A percentile compares a stretch with the other conserved stretches of the same genome.
These are phyloP conservation scores for Kuraishia hungarica DNA, from an alignment of 805 yeast species.

Conservation along the genomic window DNA sequence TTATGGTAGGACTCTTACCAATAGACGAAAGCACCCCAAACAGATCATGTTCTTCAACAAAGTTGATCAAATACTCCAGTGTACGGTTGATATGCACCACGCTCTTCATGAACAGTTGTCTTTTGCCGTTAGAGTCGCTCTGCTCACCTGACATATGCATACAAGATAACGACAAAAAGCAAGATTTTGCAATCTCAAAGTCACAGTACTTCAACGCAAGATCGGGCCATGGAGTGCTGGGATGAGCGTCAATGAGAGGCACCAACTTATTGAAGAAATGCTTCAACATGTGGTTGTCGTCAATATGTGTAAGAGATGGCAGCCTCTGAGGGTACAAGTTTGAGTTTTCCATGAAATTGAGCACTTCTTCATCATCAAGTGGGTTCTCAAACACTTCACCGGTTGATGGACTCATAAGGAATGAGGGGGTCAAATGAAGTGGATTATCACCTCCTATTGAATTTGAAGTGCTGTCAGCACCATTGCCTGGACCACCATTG, in stretches of 20 bases:
- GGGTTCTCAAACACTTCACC: background rate
- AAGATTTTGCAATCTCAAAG: conserved; percentile 37
- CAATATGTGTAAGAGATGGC: conserved; percentile 5
- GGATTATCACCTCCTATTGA: background rate
- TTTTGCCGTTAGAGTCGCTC: conserved; percentile 30
- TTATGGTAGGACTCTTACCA: conserved; percentile 1
- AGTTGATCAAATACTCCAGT: conserved; percentile 33
- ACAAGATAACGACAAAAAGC: conserved; percentile 39
- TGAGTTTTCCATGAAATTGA: conserved; percentile 12
- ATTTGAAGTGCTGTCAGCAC: too few species aligned
- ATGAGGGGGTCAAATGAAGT: background rate
- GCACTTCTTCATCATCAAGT: conserved; percentile 8
- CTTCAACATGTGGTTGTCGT: conserved; percentile 35
- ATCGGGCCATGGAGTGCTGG: conserved; percentile 42
- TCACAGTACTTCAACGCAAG: conserved; percentile 40
- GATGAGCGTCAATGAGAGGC: conserved; percentile 37
- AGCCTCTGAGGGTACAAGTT: conserved; percentile 7
- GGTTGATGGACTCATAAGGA: background rate
- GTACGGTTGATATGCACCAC: conserved; percentile 37
- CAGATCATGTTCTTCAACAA: conserved; percentile 18
- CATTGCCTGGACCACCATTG: background rate
- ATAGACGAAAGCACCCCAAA: conserved; percentile 5
- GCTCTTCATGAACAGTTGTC: conserved; percentile 33
- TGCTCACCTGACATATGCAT: conserved; percentile 26
- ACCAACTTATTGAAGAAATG: conserved; percentile 37